Conservation (phyloP, 139 green algal species). For the Monoraphidium neglectum region DNA sequence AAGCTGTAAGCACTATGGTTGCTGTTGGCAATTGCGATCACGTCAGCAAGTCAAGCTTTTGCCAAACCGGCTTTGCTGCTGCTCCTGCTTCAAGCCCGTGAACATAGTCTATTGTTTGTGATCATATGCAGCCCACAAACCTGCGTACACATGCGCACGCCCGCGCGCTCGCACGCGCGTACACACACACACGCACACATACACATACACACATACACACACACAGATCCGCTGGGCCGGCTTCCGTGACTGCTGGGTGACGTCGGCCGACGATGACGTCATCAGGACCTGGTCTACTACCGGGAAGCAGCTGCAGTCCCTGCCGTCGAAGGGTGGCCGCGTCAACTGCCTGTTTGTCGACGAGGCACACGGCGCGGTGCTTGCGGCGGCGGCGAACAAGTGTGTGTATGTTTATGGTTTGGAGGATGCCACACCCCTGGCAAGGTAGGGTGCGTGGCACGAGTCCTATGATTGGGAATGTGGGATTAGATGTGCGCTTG, state of each 20-base stretch:
- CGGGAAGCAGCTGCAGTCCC: conserved; percentile 48
- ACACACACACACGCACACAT: conserved; percentile 26
- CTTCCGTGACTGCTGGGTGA: conserved; percentile 63
- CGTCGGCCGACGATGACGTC: conserved; percentile 67
- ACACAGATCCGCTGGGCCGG: conserved; percentile 63
- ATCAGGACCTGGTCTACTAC: conserved; percentile 60
- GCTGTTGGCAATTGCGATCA: too few species aligned
- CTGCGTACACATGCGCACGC: too few species aligned
- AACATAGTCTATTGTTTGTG: too few species aligned
- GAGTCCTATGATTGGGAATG: background rate
- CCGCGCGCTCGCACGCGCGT: background rate
- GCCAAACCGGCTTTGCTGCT: too few species aligned
- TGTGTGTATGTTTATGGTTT: conserved; percentile 50
- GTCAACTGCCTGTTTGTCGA: conserved; percentile 64
- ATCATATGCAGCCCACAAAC: too few species aligned
- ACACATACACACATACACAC: conserved; percentile 23
- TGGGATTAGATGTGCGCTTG: background rate
- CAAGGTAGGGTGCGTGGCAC: conserved; percentile 16
- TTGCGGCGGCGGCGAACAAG: conserved; percentile 62
- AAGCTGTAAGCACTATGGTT: too few species aligned
- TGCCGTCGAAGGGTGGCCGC: conserved; percentile 53
- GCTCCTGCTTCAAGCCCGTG: too few species aligned
- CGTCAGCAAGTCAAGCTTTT: too few species aligned
- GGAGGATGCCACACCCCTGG: conserved; percentile 43
- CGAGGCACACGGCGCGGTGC: conserved; percentile 53